Evolutionary conservation across 2,329 filamentous ascomycete genomes (phyloP).

Genomic region (Talaromyces islandicus): DNA sequence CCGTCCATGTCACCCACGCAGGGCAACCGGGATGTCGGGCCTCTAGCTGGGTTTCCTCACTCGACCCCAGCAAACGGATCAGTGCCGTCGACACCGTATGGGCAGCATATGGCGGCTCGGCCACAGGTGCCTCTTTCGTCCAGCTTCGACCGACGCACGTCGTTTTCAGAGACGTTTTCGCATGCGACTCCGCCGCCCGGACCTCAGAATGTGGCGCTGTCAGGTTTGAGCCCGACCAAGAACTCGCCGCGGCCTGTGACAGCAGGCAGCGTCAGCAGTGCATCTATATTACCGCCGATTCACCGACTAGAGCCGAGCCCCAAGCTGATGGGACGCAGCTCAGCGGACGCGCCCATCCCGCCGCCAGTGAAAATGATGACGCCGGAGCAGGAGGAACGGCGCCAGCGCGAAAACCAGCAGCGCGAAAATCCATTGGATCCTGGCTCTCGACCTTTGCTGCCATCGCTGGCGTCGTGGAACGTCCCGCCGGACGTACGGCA

Average conservation of each 20-base stretch:
- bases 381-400: constrained; percentile 36
- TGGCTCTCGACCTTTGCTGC: not conserved
- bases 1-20: constrained; percentile 45
- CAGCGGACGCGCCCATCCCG: constrained; percentile 36
- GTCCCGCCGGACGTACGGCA: constrained; percentile 3
- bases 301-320: constrained; percentile 37
- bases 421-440: not conserved
- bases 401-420: constrained; percentile 31
- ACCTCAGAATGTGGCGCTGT: constrained; percentile 32
- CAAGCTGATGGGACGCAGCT: constrained; percentile 39
- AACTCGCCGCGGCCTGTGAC: constrained; percentile 37
- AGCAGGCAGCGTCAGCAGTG: constrained; percentile 22
- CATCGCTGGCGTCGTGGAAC: constrained; percentile 7
- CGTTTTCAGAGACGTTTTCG: constrained; percentile 26
- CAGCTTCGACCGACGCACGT: constrained; percentile 23
- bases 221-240: constrained; percentile 43
- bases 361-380: constrained; percentile 39
- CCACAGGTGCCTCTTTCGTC: constrained; percentile 24
- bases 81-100: constrained; percentile 27
- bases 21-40: constrained; percentile 44
- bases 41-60: constrained; percentile 38
- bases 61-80: constrained; percentile 20
- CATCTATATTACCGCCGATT: constrained; percentile 35
- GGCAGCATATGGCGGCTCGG: constrained; percentile 22
- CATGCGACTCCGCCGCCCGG: constrained; percentile 25